phyloP scores from a whole-genome alignment of 371 early-diverging fungal species.

The Apophysomyces variabilis region DNA sequence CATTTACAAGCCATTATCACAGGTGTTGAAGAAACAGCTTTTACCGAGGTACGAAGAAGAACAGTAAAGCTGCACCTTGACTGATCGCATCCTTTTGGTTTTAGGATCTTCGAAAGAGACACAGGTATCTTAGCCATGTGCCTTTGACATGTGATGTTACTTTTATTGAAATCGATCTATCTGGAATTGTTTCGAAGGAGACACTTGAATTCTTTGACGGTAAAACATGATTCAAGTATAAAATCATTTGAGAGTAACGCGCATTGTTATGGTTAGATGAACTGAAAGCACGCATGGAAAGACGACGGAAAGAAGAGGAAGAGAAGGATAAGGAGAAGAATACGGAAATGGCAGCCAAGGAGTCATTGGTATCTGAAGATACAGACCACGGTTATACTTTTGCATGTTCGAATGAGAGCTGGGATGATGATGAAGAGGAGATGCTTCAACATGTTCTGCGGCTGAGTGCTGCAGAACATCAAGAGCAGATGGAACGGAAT shows the following conservation, averaged over 20 bases:
- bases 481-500: background rate
- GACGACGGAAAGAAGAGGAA: background rate
- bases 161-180: conserved; percentile 76
- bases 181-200: conserved; percentile 54
- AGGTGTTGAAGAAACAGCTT: conserved; percentile 57
- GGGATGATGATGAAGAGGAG: conserved; percentile 17
- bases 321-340: background rate
- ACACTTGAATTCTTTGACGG: conserved; percentile 54
- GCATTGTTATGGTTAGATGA: background rate
- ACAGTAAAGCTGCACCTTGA: background rate
- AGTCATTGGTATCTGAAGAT: background rate
- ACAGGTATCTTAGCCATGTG: conserved; percentile 76
- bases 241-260: background rate
- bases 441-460: conserved; percentile 19
- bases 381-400: background rate
- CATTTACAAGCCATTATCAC: conserved; percentile 51
- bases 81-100: conserved; percentile 54
- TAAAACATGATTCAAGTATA: conserved; percentile 24
- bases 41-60: conserved; percentile 4
- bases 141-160: conserved; percentile 82
- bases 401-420: background rate
- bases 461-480: conserved; percentile 13
- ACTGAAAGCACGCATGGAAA: conserved; percentile 4
- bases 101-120: conserved; percentile 78
- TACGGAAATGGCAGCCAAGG: background rate